Evolutionary conservation across 305 asterid species (phyloP).

Genomic region (Fraxinus platypoda): DNA sequence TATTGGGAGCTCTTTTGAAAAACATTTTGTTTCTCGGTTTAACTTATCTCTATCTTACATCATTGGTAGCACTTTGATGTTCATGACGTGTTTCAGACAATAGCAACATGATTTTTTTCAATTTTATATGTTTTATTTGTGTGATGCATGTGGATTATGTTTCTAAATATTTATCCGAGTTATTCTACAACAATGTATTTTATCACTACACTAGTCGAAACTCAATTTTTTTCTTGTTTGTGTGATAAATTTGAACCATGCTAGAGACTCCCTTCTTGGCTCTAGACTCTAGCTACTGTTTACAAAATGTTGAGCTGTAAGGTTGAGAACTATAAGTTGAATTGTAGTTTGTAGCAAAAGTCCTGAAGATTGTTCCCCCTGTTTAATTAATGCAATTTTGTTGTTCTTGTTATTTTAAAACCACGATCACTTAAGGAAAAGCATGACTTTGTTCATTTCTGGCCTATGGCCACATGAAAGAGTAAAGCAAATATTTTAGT

Average conservation of each 20-base stretch:
- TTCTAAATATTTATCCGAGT: neutral
- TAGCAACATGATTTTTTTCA: neutral
- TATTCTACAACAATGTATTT: neutral
- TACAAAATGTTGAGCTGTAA: neutral
- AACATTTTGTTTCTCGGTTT: neutral
- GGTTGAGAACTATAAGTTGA: neutral
- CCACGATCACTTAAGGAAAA: neutral
- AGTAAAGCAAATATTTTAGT: neutral
- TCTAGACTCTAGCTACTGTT: neutral
- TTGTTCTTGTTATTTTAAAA: neutral
- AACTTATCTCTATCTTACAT: neutral
- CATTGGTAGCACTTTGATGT: neutral
- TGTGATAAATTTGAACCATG: neutral
- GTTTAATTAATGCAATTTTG: neutral
- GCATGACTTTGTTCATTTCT: neutral
- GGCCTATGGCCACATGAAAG: neutral
- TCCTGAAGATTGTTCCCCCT: neutral
- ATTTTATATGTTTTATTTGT: neutral
- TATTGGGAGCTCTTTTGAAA: neutral
- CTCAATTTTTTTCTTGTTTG: neutral
- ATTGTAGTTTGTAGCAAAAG: neutral
- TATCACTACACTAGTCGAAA: neutral
- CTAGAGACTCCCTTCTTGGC: neutral
- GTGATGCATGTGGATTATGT: neutral
- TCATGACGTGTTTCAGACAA: neutral